phyloP scores from a whole-genome alignment of 768 basidiomycete species.

The Boletus eberwhitei region DNA sequence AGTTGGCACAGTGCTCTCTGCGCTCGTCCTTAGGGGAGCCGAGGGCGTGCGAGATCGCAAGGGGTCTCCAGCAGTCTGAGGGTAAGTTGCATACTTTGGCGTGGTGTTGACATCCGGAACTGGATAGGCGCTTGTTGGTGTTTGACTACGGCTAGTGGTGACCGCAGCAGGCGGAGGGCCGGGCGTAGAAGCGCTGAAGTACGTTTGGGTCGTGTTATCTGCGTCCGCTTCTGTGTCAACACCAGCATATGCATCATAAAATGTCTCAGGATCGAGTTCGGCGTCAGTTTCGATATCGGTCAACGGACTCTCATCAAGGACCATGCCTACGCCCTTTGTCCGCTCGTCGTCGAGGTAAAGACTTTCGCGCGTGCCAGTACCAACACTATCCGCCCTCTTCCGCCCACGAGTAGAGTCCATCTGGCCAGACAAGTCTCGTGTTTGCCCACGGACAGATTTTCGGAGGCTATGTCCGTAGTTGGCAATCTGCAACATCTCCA shows the following conservation, averaged over 20 bases:
- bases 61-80: constrained; percentile 46
- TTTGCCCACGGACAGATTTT: constrained; percentile 25
- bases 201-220: constrained; percentile 18
- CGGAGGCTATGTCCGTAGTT: constrained; percentile 71
- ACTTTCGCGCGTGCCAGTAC: constrained; percentile 56
- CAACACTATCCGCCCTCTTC: constrained; percentile 66
- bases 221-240: constrained; percentile 15
- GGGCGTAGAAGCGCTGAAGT: constrained; percentile 18
- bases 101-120: constrained; percentile 36
- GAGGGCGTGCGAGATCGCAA: constrained; percentile 43
- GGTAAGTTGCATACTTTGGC: constrained; percentile 39
- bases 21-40: constrained; percentile 32
- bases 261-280: constrained; percentile 39
- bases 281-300: constrained; percentile 67
- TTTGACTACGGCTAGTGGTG: constrained; percentile 38
- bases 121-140: constrained; percentile 39
- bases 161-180: constrained; percentile 16
- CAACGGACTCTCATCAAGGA: constrained; percentile 71
- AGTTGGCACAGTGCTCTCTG: constrained; percentile 41
- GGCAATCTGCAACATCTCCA: constrained; percentile 87
- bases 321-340: constrained; percentile 44
- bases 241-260: constrained; percentile 36
- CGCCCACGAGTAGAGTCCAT: constrained; percentile 35
- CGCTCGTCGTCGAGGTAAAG: constrained; percentile 65
- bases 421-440: constrained; percentile 22